phyloP scores from a whole-genome alignment of 2,329 filamentous ascomycete genomes.

The Anthostomella pinea region DNA sequence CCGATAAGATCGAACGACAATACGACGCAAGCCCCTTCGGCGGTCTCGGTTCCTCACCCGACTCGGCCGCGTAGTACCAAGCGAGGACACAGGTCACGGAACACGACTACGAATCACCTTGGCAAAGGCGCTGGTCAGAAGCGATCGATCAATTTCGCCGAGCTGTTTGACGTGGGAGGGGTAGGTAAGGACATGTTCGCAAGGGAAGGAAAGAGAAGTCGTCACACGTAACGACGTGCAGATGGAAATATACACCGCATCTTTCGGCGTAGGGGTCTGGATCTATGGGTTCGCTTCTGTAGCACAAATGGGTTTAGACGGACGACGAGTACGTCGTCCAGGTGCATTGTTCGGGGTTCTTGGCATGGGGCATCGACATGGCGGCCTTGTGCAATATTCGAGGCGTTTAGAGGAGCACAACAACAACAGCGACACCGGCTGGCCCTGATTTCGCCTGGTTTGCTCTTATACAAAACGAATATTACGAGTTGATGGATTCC shows the following conservation, averaged over 20 bases:
- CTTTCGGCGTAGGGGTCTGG: conserved; percentile 14
- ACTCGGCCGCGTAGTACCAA: conserved; percentile 24
- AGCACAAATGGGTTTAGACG: conserved; percentile 5
- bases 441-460: no score
- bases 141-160: conserved; percentile 68
- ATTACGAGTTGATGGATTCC: no score
- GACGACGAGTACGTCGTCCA: background rate
- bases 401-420: conserved; percentile 1
- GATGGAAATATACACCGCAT: conserved; percentile 10
- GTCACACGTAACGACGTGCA: conserved; percentile 40
- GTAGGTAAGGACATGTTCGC: conserved; percentile 61
- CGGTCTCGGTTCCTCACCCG: conserved; percentile 28
- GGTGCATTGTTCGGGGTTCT: background rate
- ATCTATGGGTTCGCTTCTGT: conserved; percentile 12
- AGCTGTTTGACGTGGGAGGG: conserved; percentile 71
- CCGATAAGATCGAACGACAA: conserved; percentile 39
- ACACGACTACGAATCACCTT: conserved; percentile 40
- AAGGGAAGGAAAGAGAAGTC: conserved; percentile 46
- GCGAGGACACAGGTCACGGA: conserved; percentile 23
- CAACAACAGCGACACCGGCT: no score
- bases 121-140: conserved; percentile 68
- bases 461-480: no score
- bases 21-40: conserved; percentile 27
- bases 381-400: background rate
- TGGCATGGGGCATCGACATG: background rate